A percentile compares a stretch with the other conserved stretches of the same genome.
These are phyloP conservation scores for Pseudofabraea citricarpa DNA, from an alignment of 2,329 filamentous ascomycete genomes.

Conservation along the genomic window DNA sequence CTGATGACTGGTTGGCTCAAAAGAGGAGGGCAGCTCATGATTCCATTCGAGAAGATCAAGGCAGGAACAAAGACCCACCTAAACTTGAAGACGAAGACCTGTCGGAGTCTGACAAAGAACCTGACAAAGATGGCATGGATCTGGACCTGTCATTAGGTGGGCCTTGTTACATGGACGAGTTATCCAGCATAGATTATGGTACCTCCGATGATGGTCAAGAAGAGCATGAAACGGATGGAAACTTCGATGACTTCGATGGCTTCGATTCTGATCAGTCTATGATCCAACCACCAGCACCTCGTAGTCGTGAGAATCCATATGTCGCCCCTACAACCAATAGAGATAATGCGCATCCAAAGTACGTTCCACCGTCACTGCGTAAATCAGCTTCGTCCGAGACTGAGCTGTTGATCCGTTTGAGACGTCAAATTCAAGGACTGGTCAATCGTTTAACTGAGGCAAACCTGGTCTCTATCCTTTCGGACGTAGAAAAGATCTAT, in stretches of 20 bases:
- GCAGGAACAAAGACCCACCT: slow-evolving; percentile 10
- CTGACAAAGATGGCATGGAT: slow-evolving; percentile 14
- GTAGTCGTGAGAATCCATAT: slow-evolving; percentile 79
- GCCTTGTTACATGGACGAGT: slow-evolving; percentile 23
- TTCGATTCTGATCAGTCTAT: slow-evolving; percentile 31
- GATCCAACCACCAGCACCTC: slow-evolving; percentile 31
- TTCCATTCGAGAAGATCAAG: too few species aligned
- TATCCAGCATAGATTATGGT: too few species aligned
- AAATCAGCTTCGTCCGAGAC: slow-evolving; percentile 57
- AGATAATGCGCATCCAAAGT: slow-evolving; percentile 60
- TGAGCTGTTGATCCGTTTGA: slow-evolving; percentile 64
- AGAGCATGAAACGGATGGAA: slow-evolving; percentile 30
- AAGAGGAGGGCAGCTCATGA: too few species aligned
- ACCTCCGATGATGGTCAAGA: slow-evolving; percentile 18
- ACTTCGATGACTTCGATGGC: slow-evolving; percentile 33
- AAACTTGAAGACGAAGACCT: background rate
- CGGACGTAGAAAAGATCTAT: slow-evolving; percentile 80
- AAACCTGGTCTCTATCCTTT: slow-evolving; percentile 79
- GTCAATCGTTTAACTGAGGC: slow-evolving; percentile 91
- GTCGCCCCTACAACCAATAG: slow-evolving; percentile 58
- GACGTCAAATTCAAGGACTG: slow-evolving; percentile 78
- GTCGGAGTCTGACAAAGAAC: slow-evolving; percentile 10
- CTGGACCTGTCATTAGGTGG: slow-evolving; percentile 19
- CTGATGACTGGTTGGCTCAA: slow-evolving; percentile 54
- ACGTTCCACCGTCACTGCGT: slow-evolving; percentile 82